Evolutionary conservation across 176 grass and related monocot species (phyloP), one percentile per base, ranked within the genome.

Genomic region (Ensete ventricosum): DNA sequence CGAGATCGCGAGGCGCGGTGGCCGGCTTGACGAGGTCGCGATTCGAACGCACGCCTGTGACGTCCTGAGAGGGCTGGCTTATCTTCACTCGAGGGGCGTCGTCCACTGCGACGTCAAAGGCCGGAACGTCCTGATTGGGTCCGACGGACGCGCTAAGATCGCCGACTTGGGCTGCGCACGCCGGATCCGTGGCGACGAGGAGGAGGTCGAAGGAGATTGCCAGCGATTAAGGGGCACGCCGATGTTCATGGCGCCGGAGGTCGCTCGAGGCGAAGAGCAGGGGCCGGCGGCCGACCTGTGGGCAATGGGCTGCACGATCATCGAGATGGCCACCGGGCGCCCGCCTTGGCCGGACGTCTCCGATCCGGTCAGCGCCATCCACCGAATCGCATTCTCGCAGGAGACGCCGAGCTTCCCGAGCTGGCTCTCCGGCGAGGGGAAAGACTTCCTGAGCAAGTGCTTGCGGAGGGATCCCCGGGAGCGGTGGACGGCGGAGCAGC

Each of bases 81-180:
- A 68, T 22, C 21, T 68, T 13, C 65, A 68, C 65, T 25, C 65
- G 24, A 68, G 65, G 65, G 24, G 26, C 23, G 14, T 68, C 65
- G 26, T 34, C 14, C 65, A 68, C 25, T 68, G 65, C 65, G 65
- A 68, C 65, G 14, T 68, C 65, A 68, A 68, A 10, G 65, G 65
- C 24, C 22, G 26, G 25, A 68, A 68, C 65, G 65, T 68, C 11
- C 26, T 68, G 6, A 3, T 68, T 16, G 25, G 11, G 21, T 14
- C 65, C 24, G 65, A 68, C 2, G 65, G 65, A 8, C 65, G 25
- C 65, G 65, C 65, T 11, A 48, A 14, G 26, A 9, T 68, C 12
- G 65, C 65, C 10, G 65, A 68, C 65, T 68, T 68, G 24, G 65
- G 65, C 24, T 68, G 24, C 65, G 65, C 65, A 13, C 10, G 22